Evolutionary conservation across 2,329 filamentous ascomycete genomes (phyloP).

Genomic region (Aspergillus aculeatinus): DNA sequence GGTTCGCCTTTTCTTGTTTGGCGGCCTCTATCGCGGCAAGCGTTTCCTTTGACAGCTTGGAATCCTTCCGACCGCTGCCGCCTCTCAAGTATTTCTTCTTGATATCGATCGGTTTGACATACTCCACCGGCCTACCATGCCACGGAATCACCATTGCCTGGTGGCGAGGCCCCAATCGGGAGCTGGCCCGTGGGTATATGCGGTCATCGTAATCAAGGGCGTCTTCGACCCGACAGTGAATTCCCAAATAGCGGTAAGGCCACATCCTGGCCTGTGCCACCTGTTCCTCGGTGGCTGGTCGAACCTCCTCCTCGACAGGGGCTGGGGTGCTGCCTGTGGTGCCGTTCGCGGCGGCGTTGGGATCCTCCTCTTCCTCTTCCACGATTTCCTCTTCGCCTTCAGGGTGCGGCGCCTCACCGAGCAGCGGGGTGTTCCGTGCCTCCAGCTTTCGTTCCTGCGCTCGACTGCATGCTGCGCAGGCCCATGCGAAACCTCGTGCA

Average conservation of each 20-base stretch:
- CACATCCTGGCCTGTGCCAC: constrained; percentile 90
- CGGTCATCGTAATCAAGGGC: constrained; percentile 95
- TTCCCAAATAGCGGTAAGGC: constrained; percentile 93
- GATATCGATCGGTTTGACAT: constrained; percentile 82
- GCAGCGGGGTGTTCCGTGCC: constrained; percentile 78
- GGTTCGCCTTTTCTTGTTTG: constrained; percentile 72
- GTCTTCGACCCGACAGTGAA: constrained; percentile 93
- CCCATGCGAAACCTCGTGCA: constrained; percentile 96
- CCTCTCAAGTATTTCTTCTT: constrained; percentile 72
- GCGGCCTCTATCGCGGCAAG: constrained; percentile 78
- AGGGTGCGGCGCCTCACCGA: constrained; percentile 51
- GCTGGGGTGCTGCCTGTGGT: constrained; percentile 66
- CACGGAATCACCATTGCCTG: constrained; percentile 83
- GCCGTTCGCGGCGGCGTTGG: constrained; percentile 50
- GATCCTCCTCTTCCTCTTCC: constrained; percentile 75
- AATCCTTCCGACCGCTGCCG: constrained; percentile 67
- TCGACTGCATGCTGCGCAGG: constrained; percentile 90
- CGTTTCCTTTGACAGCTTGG: constrained; percentile 76
- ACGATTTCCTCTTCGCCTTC: constrained; percentile 64
- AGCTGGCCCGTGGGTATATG: constrained; percentile 94
- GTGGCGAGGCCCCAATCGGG: constrained; percentile 83
- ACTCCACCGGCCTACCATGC: constrained; percentile 83
- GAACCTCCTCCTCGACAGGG: constrained; percentile 53
- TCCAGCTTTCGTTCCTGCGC: constrained; percentile 93
- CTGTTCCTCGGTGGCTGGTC: constrained; percentile 75